Conservation (phyloP, 2,329 filamentous ascomycete species). For the Claviceps sp. region DNA sequence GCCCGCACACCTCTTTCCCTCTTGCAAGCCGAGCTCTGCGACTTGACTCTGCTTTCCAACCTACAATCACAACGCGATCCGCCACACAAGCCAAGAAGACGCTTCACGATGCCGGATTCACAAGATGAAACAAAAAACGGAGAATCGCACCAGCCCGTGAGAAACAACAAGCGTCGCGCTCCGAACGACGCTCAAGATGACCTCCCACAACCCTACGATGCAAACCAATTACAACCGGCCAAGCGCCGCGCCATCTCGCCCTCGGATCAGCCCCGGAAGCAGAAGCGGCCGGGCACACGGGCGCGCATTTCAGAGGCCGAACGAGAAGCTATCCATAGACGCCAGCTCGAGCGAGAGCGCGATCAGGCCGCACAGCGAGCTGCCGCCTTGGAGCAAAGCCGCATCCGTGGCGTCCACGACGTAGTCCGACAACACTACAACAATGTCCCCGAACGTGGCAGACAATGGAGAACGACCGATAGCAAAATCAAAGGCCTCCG, state of each 20-base stretch:
- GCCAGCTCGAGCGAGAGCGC: constrained; percentile 43
- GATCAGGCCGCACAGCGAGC: constrained; percentile 24
- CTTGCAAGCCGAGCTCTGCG: no score
- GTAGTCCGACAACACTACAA: constrained; percentile 94
- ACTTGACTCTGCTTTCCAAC: background rate
- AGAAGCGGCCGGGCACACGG: constrained; percentile 54
- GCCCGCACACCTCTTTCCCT: no score
- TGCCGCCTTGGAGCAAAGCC: constrained; percentile 24
- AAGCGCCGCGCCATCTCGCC: constrained; percentile 44
- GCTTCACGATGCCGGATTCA: background rate
- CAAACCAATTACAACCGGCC: constrained; percentile 41
- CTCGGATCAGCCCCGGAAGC: constrained; percentile 46
- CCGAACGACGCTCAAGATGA: constrained; percentile 26
- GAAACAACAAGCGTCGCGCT: constrained; percentile 19
- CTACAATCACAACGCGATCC: background rate
- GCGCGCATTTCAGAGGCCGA: constrained; percentile 55
- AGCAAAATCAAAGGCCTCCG: constrained; percentile 90
- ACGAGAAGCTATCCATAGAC: constrained; percentile 52
- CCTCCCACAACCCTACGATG: constrained; percentile 47
- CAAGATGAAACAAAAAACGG: background rate
- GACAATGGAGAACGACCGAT: constrained; percentile 89
- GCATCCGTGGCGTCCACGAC: constrained; percentile 52
- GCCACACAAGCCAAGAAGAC: background rate
- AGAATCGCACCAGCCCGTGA: constrained; percentile 1
- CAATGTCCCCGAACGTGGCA: constrained; percentile 79